These are phyloP conservation scores for Pichia sp. DNA, from an alignment of 1,139 yeast species.

Conservation along the genomic window DNA sequence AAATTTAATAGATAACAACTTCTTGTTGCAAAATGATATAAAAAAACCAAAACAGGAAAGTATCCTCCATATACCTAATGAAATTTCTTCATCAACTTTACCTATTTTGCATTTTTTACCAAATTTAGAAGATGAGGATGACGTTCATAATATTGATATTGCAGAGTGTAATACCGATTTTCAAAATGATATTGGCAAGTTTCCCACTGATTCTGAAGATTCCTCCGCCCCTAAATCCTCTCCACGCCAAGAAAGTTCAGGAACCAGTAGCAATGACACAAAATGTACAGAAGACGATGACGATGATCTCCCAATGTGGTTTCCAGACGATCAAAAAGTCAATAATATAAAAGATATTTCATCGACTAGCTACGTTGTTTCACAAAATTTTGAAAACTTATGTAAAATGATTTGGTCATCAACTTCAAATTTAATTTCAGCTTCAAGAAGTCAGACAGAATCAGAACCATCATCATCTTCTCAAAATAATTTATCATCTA, in stretches of 20 bases:
- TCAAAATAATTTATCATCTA: neutral
- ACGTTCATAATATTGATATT: conserved; percentile 1
- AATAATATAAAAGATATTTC: conserved; percentile 27
- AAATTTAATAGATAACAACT: neutral
- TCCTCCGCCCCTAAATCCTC: neutral
- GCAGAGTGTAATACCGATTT: neutral
- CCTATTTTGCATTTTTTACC: conserved; percentile 1
- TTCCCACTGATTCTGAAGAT: neutral
- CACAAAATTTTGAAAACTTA: conserved; percentile 51
- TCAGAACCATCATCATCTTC: neutral
- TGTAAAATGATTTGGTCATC: conserved; percentile 39
- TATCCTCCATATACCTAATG: conserved; percentile 6
- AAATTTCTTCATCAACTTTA: conserved; percentile 5
- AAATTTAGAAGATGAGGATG: neutral
- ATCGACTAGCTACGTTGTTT: conserved; percentile 38
- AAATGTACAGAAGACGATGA: conserved; percentile 11
- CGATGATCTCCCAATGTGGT: conserved; percentile 23
- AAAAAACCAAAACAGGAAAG: conserved; percentile 3
- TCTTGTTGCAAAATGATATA: neutral
- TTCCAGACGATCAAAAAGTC: conserved; percentile 27
- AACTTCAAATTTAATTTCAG: conserved; percentile 7
- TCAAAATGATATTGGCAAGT: neutral
- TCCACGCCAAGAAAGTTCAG: neutral
- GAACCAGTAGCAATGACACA: neutral
- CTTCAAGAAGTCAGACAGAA: neutral